Base-by-base conservation (phyloP, 2,329 filamentous ascomycete species). In the Cladosporium phlei region DNA sequence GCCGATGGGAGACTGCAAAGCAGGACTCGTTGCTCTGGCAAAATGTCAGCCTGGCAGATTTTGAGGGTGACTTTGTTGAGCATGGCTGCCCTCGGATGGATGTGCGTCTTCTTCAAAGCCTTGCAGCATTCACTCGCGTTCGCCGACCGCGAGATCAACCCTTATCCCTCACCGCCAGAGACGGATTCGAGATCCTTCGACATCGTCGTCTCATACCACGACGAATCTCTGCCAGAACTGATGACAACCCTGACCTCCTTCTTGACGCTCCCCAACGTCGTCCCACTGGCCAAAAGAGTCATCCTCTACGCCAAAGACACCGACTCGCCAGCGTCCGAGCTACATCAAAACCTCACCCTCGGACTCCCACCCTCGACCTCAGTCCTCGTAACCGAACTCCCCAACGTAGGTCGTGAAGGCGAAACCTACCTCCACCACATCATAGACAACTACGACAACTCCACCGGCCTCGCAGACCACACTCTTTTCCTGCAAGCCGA, bases 401-500 rank as follows among this genome's bases (percentile, higher is more conserved):
- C 59, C 5, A 75, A 75, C 43, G 49, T 65, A 19, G 72, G 72
- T n/a, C 64, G 72, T 30, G 67, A 72, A 54, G 64, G 67, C 14
- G 69, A 69, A 10, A 71, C 70, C 4, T 74, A 69, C 56, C 65
- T 76, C 7, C 57, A 67, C 51, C 72, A 76, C 51, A 71, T 75
- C 27, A 50, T 72, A 6, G 57, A 53, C 16, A 48, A 61, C 34
- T 74, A 67, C 66, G 65, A 72, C 32, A 56, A 55, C 20, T 6
- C 42, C 12, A 17, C 40, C 9, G 28, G 39, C 17, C 63, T 75
- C 5, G 66, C 71, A 12, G 60, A 59, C 9, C 70, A 75, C 38
- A 73, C 70, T 0, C 50, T 75, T n/a, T 75, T 75, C 59, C 57
- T 75, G 4, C 71, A 75, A 56, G 71, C 70, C 4, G 64, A 66